Percentiles rank a stretch among this genome's conserved stretches.
These are phyloP conservation scores for Suhomyces pyralidae DNA, from an alignment of 805 yeast genomes.

Conservation along the genomic window DNA sequence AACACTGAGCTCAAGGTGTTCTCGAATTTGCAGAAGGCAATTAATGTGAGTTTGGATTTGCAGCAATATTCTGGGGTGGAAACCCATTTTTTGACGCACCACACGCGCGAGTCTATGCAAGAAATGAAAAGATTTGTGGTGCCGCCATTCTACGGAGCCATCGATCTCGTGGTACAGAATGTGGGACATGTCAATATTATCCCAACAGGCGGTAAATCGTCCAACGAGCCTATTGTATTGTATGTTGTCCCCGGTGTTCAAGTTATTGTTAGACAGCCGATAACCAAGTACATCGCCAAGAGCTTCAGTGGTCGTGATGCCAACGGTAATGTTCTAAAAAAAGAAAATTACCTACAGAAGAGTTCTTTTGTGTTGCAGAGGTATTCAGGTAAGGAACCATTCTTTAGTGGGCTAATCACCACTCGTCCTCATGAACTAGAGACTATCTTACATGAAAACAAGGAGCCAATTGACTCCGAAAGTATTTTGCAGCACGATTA, in stretches of 20 bases:
- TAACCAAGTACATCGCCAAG: constrained; percentile 38
- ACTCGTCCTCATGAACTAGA: constrained; percentile 2
- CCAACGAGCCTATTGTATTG: constrained; percentile 28
- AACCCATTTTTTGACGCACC: constrained; percentile 13
- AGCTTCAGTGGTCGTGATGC: constrained; percentile 31
- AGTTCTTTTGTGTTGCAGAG: constrained; percentile 20
- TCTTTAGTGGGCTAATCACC: constrained; percentile 8
- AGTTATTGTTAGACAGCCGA: constrained; percentile 53
- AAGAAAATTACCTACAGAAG: constrained; percentile 18
- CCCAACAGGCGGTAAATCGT: constrained; percentile 49
- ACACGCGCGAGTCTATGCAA: constrained; percentile 21
- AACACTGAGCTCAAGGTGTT: constrained; percentile 39
- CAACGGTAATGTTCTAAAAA: constrained; percentile 18
- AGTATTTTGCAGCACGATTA: not conserved
- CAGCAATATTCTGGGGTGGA: constrained; percentile 22
- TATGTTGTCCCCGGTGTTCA: constrained; percentile 57
- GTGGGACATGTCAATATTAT: constrained; percentile 60
- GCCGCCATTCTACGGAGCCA: constrained; percentile 68
- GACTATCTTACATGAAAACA: not conserved
- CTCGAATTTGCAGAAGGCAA: constrained; percentile 27
- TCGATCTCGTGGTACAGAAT: constrained; percentile 64
- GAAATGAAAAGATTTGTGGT: constrained; percentile 42
- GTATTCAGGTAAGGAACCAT: constrained; percentile 16
- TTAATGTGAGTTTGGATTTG: constrained; percentile 19
- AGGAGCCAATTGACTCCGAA: not conserved